Conservation (phyloP, 768 basidiomycete species). For the Boletus subcaerulescens region DNA sequence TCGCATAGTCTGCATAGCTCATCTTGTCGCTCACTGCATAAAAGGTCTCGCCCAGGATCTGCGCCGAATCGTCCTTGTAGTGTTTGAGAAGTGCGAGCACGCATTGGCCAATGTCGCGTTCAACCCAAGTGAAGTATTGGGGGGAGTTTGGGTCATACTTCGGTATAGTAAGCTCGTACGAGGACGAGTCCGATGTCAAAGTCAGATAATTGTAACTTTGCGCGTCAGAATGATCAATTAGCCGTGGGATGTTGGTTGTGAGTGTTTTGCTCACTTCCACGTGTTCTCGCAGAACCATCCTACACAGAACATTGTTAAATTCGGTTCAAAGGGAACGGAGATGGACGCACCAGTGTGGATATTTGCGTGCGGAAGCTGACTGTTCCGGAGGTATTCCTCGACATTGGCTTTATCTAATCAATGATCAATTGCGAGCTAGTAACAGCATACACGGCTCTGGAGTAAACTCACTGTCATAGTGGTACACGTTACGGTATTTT, state of each 20-base stretch:
- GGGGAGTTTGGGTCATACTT: conserved; percentile 16
- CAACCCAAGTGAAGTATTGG: conserved; percentile 24
- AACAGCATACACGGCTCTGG: not conserved
- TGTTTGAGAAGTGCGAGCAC: conserved; percentile 23
- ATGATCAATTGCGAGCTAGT: not conserved
- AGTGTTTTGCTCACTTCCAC: conserved; percentile 14
- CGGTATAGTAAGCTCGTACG: conserved; percentile 20
- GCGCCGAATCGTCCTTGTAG: conserved; percentile 18
- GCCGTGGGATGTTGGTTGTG: not conserved
- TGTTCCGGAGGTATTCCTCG: conserved; percentile 22
- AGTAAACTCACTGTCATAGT: conserved; percentile 24
- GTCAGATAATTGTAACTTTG: not conserved
- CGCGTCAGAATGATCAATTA: not conserved
- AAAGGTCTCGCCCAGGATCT: conserved; percentile 22
- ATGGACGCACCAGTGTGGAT: conserved; percentile 18
- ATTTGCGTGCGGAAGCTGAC: conserved; percentile 17
- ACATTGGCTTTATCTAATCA: conserved; percentile 24
- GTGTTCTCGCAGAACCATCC: conserved; percentile 28
- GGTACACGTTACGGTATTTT: conserved; percentile 21
- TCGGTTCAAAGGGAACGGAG: too few relatives aligned
- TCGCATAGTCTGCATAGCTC: conserved; percentile 14
- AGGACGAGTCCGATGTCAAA: conserved; percentile 4
- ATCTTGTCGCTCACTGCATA: conserved; percentile 25
- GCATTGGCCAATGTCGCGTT: conserved; percentile 24
- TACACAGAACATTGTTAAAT: not conserved